phyloP scores from a whole-genome alignment of 768 basidiomycete species.

The Porpolomopsis calyptriformis region DNA sequence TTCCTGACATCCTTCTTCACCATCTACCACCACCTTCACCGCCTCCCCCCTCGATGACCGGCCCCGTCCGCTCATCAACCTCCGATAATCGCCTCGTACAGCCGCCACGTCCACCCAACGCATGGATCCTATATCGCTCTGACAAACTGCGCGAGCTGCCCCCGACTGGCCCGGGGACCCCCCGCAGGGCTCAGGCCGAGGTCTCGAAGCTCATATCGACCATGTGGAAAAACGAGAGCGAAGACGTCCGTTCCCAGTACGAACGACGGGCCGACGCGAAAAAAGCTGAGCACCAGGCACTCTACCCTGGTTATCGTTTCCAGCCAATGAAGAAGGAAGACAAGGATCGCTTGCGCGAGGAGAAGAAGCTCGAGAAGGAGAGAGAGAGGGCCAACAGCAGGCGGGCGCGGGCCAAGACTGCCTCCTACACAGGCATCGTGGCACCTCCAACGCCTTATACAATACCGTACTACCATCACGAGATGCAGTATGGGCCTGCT shows the following conservation, averaged over 20 bases:
- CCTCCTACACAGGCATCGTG: slow-evolving; percentile 10
- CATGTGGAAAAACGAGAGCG: slow-evolving; percentile 52
- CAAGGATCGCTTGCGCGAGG: slow-evolving; percentile 31
- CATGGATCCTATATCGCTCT: slow-evolving; percentile 76
- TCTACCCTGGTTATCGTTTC: slow-evolving; percentile 50
- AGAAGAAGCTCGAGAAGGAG: slow-evolving; percentile 32
- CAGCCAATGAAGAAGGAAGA: slow-evolving; percentile 45
- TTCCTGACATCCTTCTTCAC: not conserved
- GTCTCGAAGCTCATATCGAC: slow-evolving; percentile 53
- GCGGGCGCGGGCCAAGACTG: slow-evolving; percentile 9
- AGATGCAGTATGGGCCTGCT: slow-evolving; percentile 24
- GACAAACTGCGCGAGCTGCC: slow-evolving; percentile 39
- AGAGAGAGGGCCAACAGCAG: slow-evolving; percentile 19
- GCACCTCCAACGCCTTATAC: slow-evolving; percentile 11
- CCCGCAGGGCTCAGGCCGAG: slow-evolving; percentile 43
- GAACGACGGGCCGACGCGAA: slow-evolving; percentile 43
- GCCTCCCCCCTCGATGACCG: slow-evolving; percentile 11
- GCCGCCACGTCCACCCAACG: slow-evolving; percentile 64
- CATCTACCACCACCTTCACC: not conserved
- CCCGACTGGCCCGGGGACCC: slow-evolving; percentile 22
- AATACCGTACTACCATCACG: slow-evolving; percentile 12
- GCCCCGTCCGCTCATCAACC: slow-evolving; percentile 14
- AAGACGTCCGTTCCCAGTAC: slow-evolving; percentile 36
- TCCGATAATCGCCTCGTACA: slow-evolving; percentile 14
- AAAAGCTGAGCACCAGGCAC: slow-evolving; percentile 39